Evolutionary conservation across 1,139 yeast genomes (phyloP), one percentile per base, ranked within the genome.

Genomic region (Candida anutae): DNA sequence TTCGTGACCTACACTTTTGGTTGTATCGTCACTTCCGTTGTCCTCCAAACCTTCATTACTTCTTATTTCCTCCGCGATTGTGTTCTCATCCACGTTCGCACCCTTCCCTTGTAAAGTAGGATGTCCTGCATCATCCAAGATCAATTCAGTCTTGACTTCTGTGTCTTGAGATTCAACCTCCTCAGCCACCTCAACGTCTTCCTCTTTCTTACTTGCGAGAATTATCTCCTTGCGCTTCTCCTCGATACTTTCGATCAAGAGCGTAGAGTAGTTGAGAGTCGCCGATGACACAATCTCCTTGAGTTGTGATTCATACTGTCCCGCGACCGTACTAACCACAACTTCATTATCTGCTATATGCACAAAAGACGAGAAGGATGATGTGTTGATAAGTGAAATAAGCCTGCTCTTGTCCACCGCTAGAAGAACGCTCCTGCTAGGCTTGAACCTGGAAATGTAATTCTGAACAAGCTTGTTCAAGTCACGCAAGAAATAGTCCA

Each of bases 241-340:
- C 30, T 54, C 53, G 15, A 59, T 46, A 30, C 50, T 44, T 25
- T 47, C 50, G 15, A 54, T 33, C 30, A 61, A 41, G 22, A 42
- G 38, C 21, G 42, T 40, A 2, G 55, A 41, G 32, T 60, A 58
- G 17, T 41, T 35, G 28, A 42, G 36, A 0, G 57, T 38, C 2
- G 59, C 46, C 4, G 46, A 41, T 5, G 57, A 40, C 2, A 59
- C 47, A 2, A 55, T 43, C 15, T 43, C 34, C 26, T 51, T 50
- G 36, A 61, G 41, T n/a, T 33, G 33, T 12, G 28, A 32, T 19
- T 42, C 42, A 26, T 34, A 40, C 23, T 35, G 36, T 24, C 33
- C 34, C 13, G 48, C 42, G 16, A 35, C 28, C 10, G 45, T 33
- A 9, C 45, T 42, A 13, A 52, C 35, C 9, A 43, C 33, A 9